Percentiles rank a stretch among this genome's conserved stretches.
Conservation (phyloP, 768 basidiomycete species). For the Tricholoma matsutake region DNA sequence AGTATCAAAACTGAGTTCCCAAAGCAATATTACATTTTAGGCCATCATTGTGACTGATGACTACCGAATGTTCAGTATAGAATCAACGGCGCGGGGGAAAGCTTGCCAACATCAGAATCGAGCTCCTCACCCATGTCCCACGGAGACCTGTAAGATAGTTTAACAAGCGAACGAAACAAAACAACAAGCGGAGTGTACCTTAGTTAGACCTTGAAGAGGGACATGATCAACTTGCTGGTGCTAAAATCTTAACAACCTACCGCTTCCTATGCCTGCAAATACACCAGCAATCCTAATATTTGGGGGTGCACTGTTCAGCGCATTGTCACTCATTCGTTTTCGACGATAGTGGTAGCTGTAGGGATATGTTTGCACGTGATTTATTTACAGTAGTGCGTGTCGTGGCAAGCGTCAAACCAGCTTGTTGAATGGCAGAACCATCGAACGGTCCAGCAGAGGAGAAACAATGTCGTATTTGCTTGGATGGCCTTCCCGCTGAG, state of each 20-base stretch:
- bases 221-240: neutral
- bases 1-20: conserved; percentile 56
- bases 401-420: neutral
- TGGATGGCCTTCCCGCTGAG: conserved; percentile 64
- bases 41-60: neutral
- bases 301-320: conserved; percentile 10
- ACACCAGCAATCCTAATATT: conserved; percentile 51
- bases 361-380: neutral
- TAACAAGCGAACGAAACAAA: neutral
- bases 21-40: neutral
- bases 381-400: neutral
- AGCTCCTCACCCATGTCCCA: conserved; percentile 59
- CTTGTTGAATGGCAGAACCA: conserved; percentile 9
- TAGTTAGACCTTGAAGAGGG: conserved; percentile 43
- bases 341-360: neutral
- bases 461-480: conserved; percentile 83
- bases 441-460: conserved; percentile 30
- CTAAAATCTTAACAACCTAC: conserved; percentile 30
- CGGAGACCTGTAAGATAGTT: conserved; percentile 47
- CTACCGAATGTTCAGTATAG: conserved; percentile 5
- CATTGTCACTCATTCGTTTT: conserved; percentile 30
- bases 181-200: conserved; percentile 31
- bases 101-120: conserved; percentile 9
- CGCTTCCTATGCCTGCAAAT: conserved; percentile 59
- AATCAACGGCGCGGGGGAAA: neutral